A percentile compares a stretch with the other conserved stretches of the same genome.
phyloP scores from a whole-genome alignment of 768 basidiomycete genomes.

The Trametopsis cervina region DNA sequence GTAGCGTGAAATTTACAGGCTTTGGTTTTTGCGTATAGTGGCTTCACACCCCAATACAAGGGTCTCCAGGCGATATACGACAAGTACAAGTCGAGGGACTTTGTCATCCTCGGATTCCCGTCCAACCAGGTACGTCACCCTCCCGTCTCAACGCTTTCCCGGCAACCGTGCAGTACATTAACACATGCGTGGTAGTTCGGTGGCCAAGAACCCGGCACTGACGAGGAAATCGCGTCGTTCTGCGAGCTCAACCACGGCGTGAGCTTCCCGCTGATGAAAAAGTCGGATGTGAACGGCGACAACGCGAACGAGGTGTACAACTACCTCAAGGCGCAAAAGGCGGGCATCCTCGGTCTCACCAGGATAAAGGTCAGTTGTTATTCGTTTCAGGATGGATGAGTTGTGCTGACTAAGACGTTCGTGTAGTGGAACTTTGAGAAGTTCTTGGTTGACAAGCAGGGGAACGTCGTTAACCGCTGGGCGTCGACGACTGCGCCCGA shows the following conservation, averaged over 20 bases:
- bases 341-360: slow-evolving; percentile 62
- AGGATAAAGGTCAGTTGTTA: slow-evolving; percentile 59
- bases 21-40: slow-evolving; percentile 35
- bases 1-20: background rate
- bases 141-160: background rate
- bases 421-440: slow-evolving; percentile 87
- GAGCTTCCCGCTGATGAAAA: slow-evolving; percentile 85
- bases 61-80: slow-evolving; percentile 78
- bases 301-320: slow-evolving; percentile 77
- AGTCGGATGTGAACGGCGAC: slow-evolving; percentile 90
- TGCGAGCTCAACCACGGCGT: slow-evolving; percentile 84
- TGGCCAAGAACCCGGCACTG: slow-evolving; percentile 78
- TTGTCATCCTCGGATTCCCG: slow-evolving; percentile 86
- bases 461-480: slow-evolving; percentile 70
- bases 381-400: background rate
- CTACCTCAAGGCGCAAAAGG: slow-evolving; percentile 77
- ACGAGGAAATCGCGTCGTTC: slow-evolving; percentile 66
- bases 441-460: slow-evolving; percentile 76
- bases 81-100: slow-evolving; percentile 69
- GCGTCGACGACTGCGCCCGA: slow-evolving; percentile 68
- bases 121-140: slow-evolving; percentile 63
- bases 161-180: background rate
- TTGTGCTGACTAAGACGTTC: background rate
- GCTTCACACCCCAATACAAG: slow-evolving; percentile 80
- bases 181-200: slow-evolving; percentile 63